Percentiles rank a stretch among this genome's conserved stretches.
These are phyloP conservation scores for Cupressus sempervirens DNA, from an alignment of 75 land plant species.

Conservation along the genomic window DNA sequence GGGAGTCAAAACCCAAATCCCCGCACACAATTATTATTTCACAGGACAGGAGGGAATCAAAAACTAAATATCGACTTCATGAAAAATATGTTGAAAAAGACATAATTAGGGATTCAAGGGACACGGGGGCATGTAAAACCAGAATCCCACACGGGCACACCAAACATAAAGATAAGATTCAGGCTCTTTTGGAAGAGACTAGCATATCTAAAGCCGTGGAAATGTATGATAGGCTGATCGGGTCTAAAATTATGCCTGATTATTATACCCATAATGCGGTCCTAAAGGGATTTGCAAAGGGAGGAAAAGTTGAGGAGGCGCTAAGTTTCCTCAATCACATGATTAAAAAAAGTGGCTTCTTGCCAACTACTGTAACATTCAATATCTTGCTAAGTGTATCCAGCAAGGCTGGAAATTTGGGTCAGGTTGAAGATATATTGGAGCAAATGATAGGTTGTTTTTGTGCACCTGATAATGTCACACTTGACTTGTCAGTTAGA, in stretches of 20 bases:
- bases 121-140: background rate
- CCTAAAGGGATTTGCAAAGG: background rate
- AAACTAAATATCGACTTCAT: background rate
- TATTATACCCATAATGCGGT: background rate
- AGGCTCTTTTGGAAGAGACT: background rate
- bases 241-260: background rate
- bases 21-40: background rate
- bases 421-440: conserved; percentile 19
- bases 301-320: conserved; percentile 10
- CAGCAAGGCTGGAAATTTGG: conserved; percentile 14
- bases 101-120: background rate
- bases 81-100: background rate
- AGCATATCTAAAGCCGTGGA: background rate
- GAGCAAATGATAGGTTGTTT: conserved; percentile 37
- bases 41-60: background rate
- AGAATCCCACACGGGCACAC: background rate
- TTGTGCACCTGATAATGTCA: conserved; percentile 43
- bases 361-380: conserved; percentile 33
- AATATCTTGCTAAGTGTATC: conserved; percentile 39
- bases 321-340: conserved; percentile 38
- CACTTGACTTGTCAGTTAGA: conserved; percentile 54
- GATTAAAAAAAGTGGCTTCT: conserved; percentile 23
- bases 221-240: conserved; percentile 3
- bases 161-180: background rate
- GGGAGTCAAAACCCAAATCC: background rate